These are phyloP conservation scores for Exophiala aquamarina DNA, from an alignment of 2,329 filamentous ascomycete genomes.

Conservation along the genomic window DNA sequence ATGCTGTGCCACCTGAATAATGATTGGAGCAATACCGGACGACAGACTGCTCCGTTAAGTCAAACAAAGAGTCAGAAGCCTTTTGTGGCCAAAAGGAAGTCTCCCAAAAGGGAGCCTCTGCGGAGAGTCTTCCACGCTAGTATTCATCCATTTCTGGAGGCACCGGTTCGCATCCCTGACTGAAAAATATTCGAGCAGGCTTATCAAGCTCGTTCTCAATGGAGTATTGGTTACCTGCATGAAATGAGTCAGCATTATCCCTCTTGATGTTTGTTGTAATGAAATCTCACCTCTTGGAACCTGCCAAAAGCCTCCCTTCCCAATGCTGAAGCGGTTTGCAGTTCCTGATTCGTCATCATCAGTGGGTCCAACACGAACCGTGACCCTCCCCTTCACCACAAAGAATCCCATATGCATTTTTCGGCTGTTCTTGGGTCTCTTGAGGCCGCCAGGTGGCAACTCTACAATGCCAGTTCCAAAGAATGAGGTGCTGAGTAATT, in stretches of 20 bases:
- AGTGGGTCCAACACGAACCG: slow-evolving; percentile 70
- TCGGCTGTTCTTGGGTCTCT: slow-evolving; percentile 85
- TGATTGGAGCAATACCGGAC: no score
- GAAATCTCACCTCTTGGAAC: slow-evolving; percentile 80
- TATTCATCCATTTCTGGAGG: slow-evolving; percentile 4
- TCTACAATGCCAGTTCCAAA: slow-evolving; percentile 90
- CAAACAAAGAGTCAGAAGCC: no score
- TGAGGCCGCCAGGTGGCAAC: slow-evolving; percentile 76
- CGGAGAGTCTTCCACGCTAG: no score
- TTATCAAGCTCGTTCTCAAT: slow-evolving; percentile 71
- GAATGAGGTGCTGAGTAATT: slow-evolving; percentile 79
- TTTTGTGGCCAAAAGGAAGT: no score
- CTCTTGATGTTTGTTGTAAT: not conserved
- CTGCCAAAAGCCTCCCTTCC: slow-evolving; percentile 87
- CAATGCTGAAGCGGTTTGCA: slow-evolving; percentile 71
- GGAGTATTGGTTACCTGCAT: slow-evolving; percentile 84
- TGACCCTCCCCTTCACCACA: slow-evolving; percentile 77
- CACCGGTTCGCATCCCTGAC: slow-evolving; percentile 69
- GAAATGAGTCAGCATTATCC: slow-evolving; percentile 6
- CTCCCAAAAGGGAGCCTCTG: no score
- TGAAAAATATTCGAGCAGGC: slow-evolving; percentile 82
- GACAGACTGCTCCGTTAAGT: no score
- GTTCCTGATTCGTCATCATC: slow-evolving; percentile 37
- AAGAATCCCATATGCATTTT: slow-evolving; percentile 99
- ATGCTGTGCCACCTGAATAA: no score